A percentile compares a stretch with the other conserved stretches of the same genome.
Conservation (phyloP, 768 basidiomycete species). For the Podaxis sp. region DNA sequence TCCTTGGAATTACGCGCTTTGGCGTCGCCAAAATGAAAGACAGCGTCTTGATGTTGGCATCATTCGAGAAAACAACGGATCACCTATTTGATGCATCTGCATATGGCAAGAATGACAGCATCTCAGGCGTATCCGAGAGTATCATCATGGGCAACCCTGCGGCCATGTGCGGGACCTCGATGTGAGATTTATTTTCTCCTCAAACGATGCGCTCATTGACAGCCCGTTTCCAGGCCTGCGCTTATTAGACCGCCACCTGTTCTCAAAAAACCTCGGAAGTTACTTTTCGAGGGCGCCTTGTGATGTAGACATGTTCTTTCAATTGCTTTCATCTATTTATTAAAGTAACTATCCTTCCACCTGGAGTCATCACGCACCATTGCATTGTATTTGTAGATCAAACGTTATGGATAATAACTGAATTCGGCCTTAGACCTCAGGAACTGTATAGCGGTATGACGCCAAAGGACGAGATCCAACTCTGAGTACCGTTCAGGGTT, state of each 20-base stretch:
- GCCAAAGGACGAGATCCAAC: background rate
- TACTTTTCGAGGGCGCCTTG: slow-evolving; percentile 50
- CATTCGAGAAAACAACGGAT: slow-evolving; percentile 99
- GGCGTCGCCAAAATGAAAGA: slow-evolving; percentile 99
- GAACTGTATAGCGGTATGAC: background rate
- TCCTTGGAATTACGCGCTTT: slow-evolving; percentile 96
- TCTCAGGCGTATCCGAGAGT: slow-evolving; percentile 97
- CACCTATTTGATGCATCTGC: slow-evolving; percentile 98
- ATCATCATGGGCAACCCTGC: slow-evolving; percentile 99
- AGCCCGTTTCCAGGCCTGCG: slow-evolving; percentile 41
- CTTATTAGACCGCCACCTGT: slow-evolving; percentile 43
- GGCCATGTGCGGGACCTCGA: slow-evolving; percentile 90
- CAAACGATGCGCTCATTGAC: slow-evolving; percentile 6
- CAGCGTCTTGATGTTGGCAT: slow-evolving; percentile 97
- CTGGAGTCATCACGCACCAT: background rate
- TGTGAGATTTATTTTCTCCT: slow-evolving; percentile 51
- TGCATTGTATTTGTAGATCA: background rate
- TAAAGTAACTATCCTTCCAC: background rate
- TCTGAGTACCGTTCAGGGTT: slow-evolving; percentile 3
- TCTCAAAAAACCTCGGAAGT: slow-evolving; percentile 47
- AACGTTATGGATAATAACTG: background rate
- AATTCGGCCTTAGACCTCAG: background rate
- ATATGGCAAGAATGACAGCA: slow-evolving; percentile 91
- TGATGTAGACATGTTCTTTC: slow-evolving; percentile 19
- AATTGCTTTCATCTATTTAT: background rate